A percentile compares a stretch with the other conserved stretches of the same genome.
phyloP scores from a whole-genome alignment of 352 stramenopile species.

The Phytophthora uliginosa region DNA sequence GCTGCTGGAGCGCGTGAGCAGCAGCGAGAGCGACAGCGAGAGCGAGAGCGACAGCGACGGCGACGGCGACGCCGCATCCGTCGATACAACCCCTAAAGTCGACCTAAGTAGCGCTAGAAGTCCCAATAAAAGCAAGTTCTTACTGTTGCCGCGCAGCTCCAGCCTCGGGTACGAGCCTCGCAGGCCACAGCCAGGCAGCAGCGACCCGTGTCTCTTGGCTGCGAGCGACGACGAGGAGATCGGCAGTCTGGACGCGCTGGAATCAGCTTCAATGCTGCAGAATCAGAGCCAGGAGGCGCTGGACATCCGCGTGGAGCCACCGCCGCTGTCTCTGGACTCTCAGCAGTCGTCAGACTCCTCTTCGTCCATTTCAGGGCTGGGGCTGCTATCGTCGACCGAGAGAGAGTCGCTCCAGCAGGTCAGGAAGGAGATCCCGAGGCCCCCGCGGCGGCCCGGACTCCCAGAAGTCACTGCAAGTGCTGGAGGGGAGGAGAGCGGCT shows the following conservation, averaged over 20 bases:
- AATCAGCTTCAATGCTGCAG: conserved; percentile 14
- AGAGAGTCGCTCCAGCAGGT: conserved; percentile 11
- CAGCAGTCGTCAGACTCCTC: conserved; percentile 11
- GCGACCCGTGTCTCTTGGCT: conserved; percentile 38
- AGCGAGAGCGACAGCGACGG: not conserved
- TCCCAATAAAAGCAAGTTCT: conserved; percentile 14
- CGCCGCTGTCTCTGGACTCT: conserved; percentile 6
- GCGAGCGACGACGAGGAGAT: conserved; percentile 30
- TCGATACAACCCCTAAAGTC: not conserved
- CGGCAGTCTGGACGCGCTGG: conserved; percentile 34
- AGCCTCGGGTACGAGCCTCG: conserved; percentile 25
- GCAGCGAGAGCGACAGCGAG: conserved; percentile 15
- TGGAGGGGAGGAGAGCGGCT: conserved; percentile 1
- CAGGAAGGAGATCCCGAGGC: conserved; percentile 26
- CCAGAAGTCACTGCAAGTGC: conserved; percentile 3
- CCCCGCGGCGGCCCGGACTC: conserved; percentile 12
- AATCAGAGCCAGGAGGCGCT: conserved; percentile 8
- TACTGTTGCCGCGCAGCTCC: conserved; percentile 24
- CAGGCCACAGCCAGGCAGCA: conserved; percentile 13
- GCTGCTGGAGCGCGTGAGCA: conserved; percentile 15
- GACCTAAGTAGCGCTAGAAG: conserved; percentile 4
- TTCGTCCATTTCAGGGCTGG: conserved; percentile 20
- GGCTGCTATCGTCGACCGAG: conserved; percentile 21
- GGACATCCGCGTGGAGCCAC: conserved; percentile 14
- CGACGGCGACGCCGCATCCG: conserved; percentile 11